phyloP scores from a whole-genome alignment of 768 basidiomycete species.

The Cystofilobasidium capitatum region DNA sequence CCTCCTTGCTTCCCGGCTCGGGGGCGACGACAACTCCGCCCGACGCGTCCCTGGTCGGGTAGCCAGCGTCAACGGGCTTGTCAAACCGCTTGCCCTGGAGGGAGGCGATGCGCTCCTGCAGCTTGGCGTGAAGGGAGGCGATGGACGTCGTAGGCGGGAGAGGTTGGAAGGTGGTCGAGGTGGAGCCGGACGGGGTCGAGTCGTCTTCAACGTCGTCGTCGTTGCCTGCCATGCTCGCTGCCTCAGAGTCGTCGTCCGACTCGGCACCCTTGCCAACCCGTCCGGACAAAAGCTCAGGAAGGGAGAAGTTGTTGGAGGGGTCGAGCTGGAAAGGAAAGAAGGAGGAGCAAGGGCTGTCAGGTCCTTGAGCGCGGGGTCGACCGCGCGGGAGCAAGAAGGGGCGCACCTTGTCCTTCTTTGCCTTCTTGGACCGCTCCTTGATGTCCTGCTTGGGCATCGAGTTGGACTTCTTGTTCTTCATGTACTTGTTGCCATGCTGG shows the following conservation, averaged over 20 bases:
- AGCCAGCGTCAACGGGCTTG: constrained; percentile 22
- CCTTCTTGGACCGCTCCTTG: constrained; percentile 81
- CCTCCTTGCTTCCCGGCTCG: constrained; percentile 61
- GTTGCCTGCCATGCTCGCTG: constrained; percentile 37
- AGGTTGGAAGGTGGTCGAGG: constrained; percentile 43
- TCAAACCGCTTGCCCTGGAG: constrained; percentile 46
- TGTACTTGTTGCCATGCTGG: constrained; percentile 52
- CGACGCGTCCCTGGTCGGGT: constrained; percentile 5
- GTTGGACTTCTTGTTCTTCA: constrained; percentile 64
- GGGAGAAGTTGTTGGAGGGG: constrained; percentile 73
- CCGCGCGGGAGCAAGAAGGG: background rate
- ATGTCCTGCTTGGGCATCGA: constrained; percentile 66
- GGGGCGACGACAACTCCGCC: constrained; percentile 33
- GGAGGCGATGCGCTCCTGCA: constrained; percentile 64
- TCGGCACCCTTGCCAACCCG: constrained; percentile 39
- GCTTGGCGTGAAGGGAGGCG: constrained; percentile 55
- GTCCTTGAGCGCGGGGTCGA: no score
- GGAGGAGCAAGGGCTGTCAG: background rate
- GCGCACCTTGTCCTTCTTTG: constrained; percentile 70
- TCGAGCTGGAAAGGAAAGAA: constrained; percentile 56
- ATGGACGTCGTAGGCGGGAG: constrained; percentile 60
- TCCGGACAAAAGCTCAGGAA: constrained; percentile 60
- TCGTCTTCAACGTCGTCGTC: constrained; percentile 33
- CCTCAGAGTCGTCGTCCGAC: constrained; percentile 38
- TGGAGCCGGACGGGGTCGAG: constrained; percentile 24